phyloP scores from a whole-genome alignment of 2,329 filamentous ascomycete genomes.

The Calonectria montana region DNA sequence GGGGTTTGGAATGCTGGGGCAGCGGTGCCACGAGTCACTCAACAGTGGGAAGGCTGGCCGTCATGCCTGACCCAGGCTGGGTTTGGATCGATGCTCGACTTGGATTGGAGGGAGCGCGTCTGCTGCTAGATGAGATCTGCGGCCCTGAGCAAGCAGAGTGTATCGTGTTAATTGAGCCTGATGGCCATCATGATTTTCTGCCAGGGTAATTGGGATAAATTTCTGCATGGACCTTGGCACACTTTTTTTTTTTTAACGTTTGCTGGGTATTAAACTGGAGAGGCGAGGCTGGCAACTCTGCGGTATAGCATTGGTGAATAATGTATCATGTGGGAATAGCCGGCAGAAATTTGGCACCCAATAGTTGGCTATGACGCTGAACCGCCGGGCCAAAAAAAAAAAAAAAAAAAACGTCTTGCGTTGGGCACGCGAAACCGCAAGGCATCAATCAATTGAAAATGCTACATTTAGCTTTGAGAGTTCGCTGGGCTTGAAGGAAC shows the following conservation, averaged over 20 bases:
- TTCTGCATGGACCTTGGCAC: neutral
- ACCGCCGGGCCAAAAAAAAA: neutral
- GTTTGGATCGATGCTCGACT: neutral
- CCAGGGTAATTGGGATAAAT: neutral
- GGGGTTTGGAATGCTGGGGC: conserved; percentile 12
- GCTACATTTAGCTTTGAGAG: neutral
- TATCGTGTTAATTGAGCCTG: neutral
- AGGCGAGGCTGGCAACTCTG: neutral
- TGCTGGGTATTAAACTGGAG: neutral
- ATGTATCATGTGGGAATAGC: neutral
- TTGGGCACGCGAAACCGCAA: neutral
- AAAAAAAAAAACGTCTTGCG: neutral
- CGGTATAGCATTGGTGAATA: neutral
- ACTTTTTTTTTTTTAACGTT: neutral
- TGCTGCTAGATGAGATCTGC: neutral
- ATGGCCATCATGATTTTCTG: neutral
- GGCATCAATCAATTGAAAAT: neutral
- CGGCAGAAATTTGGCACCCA: neutral
- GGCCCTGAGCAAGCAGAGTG: neutral
- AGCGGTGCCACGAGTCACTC: conserved; percentile 13
- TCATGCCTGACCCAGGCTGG: neutral
- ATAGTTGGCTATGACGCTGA: neutral
- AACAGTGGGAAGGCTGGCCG: neutral
- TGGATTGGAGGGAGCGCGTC: neutral
- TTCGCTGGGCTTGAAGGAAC: neutral